Evolutionary conservation across 177 flowering plant species (phyloP).

Genomic region (Telopea speciosissima): DNA sequence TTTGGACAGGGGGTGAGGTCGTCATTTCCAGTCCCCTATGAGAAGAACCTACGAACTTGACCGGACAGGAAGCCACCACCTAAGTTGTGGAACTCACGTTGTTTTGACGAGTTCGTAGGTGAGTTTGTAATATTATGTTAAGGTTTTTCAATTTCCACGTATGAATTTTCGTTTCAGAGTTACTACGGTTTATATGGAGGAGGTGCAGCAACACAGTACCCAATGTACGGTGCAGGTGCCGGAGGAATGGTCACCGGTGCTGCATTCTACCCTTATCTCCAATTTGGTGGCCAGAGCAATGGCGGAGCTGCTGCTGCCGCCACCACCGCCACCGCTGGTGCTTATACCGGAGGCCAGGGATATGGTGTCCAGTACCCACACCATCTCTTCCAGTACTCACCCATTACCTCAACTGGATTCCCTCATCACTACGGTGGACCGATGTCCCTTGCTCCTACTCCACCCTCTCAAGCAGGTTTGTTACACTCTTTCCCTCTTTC

Average conservation of each 20-base stretch:
- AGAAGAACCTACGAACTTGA: too few species aligned
- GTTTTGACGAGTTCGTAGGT: too few species aligned
- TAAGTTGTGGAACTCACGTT: background rate
- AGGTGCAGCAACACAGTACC: slow-evolving; percentile 51
- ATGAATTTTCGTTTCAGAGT: slow-evolving; percentile 32
- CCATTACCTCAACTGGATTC: slow-evolving; percentile 40
- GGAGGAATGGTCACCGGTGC: slow-evolving; percentile 32
- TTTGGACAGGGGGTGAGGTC: too few species aligned
- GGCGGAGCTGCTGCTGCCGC: slow-evolving; percentile 29
- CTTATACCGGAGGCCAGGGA: slow-evolving; percentile 39
- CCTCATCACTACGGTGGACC: slow-evolving; percentile 60
- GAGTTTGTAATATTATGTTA: too few species aligned
- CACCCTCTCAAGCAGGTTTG: slow-evolving; percentile 60
- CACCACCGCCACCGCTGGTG: slow-evolving; percentile 5
- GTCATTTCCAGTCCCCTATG: too few species aligned
- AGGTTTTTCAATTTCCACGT: too few species aligned
- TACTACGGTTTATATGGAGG: slow-evolving; percentile 63
- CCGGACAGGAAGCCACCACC: too few species aligned
- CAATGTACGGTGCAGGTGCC: slow-evolving; percentile 42
- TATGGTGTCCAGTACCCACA: slow-evolving; percentile 58
- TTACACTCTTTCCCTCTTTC: background rate
- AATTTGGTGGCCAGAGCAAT: slow-evolving; percentile 41
- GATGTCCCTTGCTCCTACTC: slow-evolving; percentile 57
- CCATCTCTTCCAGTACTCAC: slow-evolving; percentile 52
- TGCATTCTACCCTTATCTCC: slow-evolving; percentile 53